These are phyloP conservation scores for Fusarium nelsonii DNA, from an alignment of 2,329 filamentous ascomycete species.

Conservation along the genomic window DNA sequence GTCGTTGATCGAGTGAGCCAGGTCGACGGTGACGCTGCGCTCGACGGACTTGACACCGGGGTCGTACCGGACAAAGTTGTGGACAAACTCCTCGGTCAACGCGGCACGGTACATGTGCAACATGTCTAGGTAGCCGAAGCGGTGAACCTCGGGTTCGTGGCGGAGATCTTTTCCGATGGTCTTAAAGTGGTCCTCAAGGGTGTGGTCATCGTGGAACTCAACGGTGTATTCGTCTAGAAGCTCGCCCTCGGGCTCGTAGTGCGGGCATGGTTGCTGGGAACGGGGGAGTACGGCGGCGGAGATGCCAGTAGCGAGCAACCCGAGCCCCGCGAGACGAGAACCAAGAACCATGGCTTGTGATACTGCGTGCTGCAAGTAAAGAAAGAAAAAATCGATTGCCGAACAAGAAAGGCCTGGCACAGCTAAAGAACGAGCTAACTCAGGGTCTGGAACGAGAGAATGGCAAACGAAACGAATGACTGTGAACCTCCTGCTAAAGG, in stretches of 20 bases:
- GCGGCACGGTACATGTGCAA: conserved; percentile 11
- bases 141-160: neutral
- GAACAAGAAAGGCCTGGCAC: neutral
- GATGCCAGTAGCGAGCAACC: conserved; percentile 5
- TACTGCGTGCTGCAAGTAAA: neutral
- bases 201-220: conserved; percentile 5
- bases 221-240: conserved; percentile 8
- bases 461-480: neutral
- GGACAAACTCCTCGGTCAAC: conserved; percentile 6
- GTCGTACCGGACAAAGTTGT: conserved; percentile 6
- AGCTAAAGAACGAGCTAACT: conserved; percentile 1
- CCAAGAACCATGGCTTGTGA: conserved; percentile 6
- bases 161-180: conserved; percentile 6
- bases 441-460: conserved; percentile 1
- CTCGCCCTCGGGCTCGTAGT: conserved; percentile 8
- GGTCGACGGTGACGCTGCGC: neutral
- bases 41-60: conserved; percentile 4
- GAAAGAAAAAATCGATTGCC: neutral
- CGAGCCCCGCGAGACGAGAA: conserved; percentile 1
- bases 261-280: conserved; percentile 6
- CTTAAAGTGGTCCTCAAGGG: conserved; percentile 6
- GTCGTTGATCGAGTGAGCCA: conserved; percentile 9
- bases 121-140: conserved; percentile 7
- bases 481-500: neutral
- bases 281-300: conserved; percentile 5